A percentile compares a stretch with the other conserved stretches of the same genome.
Conservation (phyloP, 306 rosid genomes). For the Coriaria nepalensis region DNA sequence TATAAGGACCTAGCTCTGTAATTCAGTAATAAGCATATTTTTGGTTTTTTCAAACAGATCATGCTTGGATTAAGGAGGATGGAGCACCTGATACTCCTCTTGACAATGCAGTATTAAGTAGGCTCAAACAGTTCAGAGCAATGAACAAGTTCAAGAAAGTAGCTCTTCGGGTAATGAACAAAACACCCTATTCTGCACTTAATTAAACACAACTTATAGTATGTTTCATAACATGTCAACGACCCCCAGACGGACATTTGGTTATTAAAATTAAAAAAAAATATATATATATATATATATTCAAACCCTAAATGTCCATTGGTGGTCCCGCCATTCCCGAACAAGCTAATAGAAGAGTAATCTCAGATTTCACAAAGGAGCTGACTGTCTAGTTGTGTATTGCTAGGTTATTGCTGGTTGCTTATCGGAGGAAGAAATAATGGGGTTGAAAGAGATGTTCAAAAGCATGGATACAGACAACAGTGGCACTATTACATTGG, state of each 20-base stretch:
- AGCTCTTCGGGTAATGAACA: conserved; percentile 54
- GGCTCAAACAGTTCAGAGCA: conserved; percentile 94
- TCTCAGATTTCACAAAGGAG: background rate
- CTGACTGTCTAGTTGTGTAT: conserved; percentile 1
- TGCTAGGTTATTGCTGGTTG: conserved; percentile 88
- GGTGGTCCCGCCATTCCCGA: background rate
- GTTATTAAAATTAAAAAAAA: too few species aligned
- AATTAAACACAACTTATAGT: too few species aligned
- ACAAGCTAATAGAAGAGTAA: background rate
- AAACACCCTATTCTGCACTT: background rate
- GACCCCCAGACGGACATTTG: too few species aligned
- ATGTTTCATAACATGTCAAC: too few species aligned
- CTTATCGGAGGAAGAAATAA: conserved; percentile 94
- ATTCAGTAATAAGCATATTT: background rate
- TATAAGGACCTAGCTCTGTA: too few species aligned
- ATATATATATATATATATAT: too few species aligned
- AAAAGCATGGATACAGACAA: conserved; percentile 77
- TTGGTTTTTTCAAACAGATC: conserved; percentile 9
- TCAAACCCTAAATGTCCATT: too few species aligned
- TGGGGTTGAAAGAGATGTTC: conserved; percentile 95
- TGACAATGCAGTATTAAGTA: conserved; percentile 82
- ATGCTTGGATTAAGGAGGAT: conserved; percentile 82
- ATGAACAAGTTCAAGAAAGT: conserved; percentile 96
- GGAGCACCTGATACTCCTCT: conserved; percentile 97
- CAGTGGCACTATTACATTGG: conserved; percentile 92